Percentiles rank a stretch among this genome's conserved stretches.
Conservation (phyloP, 768 basidiomycete species). For the Leccinellum albellum region DNA sequence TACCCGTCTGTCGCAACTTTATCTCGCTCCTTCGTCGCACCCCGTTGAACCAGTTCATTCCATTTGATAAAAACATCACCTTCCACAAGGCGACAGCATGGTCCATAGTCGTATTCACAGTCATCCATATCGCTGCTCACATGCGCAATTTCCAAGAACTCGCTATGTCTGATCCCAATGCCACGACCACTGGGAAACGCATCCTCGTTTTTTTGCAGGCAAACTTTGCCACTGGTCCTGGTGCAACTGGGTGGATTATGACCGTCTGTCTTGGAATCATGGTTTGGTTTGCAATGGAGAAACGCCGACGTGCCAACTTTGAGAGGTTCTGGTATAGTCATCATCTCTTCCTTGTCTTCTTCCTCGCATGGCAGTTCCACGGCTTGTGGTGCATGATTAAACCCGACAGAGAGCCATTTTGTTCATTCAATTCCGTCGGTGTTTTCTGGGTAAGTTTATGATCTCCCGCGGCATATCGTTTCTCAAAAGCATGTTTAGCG, state of each 20-base stretch:
- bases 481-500: constrained; percentile 43
- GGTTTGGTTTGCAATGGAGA: constrained; percentile 84
- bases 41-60: constrained; percentile 79
- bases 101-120: constrained; percentile 77
- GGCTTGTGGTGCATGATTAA: constrained; percentile 97
- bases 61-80: constrained; percentile 90
- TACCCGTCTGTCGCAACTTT: constrained; percentile 94
- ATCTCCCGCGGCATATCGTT: not conserved
- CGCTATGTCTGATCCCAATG: constrained; percentile 51
- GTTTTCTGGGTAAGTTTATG: constrained; percentile 83
- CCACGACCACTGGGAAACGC: constrained; percentile 50
- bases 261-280: constrained; percentile 66
- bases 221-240: constrained; percentile 83
- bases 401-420: constrained; percentile 85
- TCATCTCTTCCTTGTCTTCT: constrained; percentile 90
- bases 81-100: constrained; percentile 91
- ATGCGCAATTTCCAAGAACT: constrained; percentile 80
- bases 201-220: constrained; percentile 67
- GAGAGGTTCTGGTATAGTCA: constrained; percentile 89
- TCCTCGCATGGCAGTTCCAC: constrained; percentile 91
- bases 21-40: constrained; percentile 85
- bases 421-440: constrained; percentile 79
- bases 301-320: constrained; percentile 70
- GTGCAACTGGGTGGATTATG: constrained; percentile 88
- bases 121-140: constrained; percentile 79